Base-by-base conservation (phyloP, 1,284 basidiomycete genomes). In the Boletellus sp. region DNA sequence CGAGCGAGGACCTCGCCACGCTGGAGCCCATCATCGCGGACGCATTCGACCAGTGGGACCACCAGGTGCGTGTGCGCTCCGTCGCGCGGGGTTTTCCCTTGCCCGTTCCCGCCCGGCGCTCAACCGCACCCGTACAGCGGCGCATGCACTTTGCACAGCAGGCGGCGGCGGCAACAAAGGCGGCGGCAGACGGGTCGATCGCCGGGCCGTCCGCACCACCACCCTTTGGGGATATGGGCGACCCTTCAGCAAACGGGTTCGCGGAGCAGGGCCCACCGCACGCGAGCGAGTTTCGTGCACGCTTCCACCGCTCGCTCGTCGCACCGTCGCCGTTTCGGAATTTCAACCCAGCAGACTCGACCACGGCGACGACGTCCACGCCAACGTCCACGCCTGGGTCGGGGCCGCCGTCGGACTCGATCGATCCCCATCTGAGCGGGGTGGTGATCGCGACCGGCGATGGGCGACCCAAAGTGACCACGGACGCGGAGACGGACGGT, bases 31-130 rank as follows among this genome's bases (percentile, higher is more conserved):
- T 87, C 51, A 84, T 90, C 47, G 86, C 87, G 4, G 81, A 84
- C 41, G 86, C 86, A 19, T 90, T 84, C 76, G 87, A 90, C 52
- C 81, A 83, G 39, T 90, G 87, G 87, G 82, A 89, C 59, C 78
- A 80, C 52, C 80, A 84, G 67, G 85, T 87, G 55, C 48, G 76
- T 45, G n/a, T n/a, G n/a, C 32, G 29, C 23, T 48, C 5, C 13
- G 5, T 21, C 5, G 14, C 14, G 36, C n/a, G 8, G 27, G 2
- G 19, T 40, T 14, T 23, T 36, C 11, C 16, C 35, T 11, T n/a
- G n/a, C n/a, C n/a, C n/a, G n/a, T n/a, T n/a, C n/a, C n/a, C n/a
- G n/a, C n/a, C n/a, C n/a, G n/a, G n/a, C n/a, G n/a, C n/a, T n/a
- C n/a, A n/a, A n/a, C n/a, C n/a, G n/a, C n/a, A n/a, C n/a, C n/a